Base-by-base conservation (phyloP, 345 rosid species). In the Salix caprea region DNA sequence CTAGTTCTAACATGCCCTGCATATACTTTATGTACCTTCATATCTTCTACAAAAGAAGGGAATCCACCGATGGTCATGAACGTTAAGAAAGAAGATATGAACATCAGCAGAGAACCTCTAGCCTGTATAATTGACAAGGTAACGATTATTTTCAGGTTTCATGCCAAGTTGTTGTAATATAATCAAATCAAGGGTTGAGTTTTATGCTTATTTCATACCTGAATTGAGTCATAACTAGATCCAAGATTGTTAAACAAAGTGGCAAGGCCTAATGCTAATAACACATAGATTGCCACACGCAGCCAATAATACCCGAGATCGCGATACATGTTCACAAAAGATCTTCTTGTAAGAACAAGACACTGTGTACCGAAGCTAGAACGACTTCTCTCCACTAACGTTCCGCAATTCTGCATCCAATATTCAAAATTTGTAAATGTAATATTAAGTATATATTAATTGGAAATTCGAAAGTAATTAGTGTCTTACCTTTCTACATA, bases 261-360 rank as follows among this genome's bases (percentile, higher is more conserved):
- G 12, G 58, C 80, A 65, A 72, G 71, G 56, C 76, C 76, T 23
- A 72, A 1, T 19, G 76, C 67, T 26, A 89, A 50, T 0, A 86
- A 83, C 11, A 89, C 24, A 34, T 90, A 87, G 74, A 90, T 79
- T 4, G 77, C 89, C 24, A 90, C 83, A 52, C 91, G 91, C 69
- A 89, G 83, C 94, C 90, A 89, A n/a, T 90, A 90, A 70, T 90
- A 90, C 4, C 94, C 94, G 39, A 84, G 72, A 72, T 90, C 92
- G 0, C 94, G 90, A 42, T 74, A 85, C 94, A 90, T 90, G 82
- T 90, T 89, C 30, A 86, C 78, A 1, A 80, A 87, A 0, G 92
- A 90, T 80, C 92, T 81, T 65, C 70, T 84, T 6, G 84, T 86
- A 0, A 89, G 85, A 30, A 86, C 80, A 1, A 74, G 21, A n/a